Percentiles rank a stretch among this genome's conserved stretches.
Conservation (phyloP, 176 grass and related monocot genomes). For the Paspalum vaginatum region DNA sequence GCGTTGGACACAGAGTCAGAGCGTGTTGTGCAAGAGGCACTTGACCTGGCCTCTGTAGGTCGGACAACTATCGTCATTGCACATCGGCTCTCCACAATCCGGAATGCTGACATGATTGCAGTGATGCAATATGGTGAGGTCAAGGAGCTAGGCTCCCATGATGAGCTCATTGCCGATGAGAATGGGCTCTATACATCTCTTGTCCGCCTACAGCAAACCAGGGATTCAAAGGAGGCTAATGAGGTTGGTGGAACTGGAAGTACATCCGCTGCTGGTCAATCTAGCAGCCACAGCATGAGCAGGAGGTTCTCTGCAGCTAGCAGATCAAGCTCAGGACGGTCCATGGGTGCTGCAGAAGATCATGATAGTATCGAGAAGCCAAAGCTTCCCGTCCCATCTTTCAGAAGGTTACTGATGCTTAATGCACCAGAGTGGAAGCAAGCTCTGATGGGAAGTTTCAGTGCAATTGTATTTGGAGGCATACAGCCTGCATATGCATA, state of each 20-base stretch:
- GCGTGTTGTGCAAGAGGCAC: slow-evolving; percentile 81
- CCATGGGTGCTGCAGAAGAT: slow-evolving; percentile 51
- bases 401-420: slow-evolving; percentile 81
- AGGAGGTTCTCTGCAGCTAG: slow-evolving; percentile 76
- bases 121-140: slow-evolving; percentile 86
- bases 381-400: slow-evolving; percentile 69
- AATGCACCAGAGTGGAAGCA: slow-evolving; percentile 95
- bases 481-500: slow-evolving; percentile 87
- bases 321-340: slow-evolving; percentile 76
- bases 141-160: slow-evolving; percentile 86
- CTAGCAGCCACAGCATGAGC: slow-evolving; percentile 86
- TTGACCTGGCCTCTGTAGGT: slow-evolving; percentile 82
- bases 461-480: slow-evolving; percentile 82
- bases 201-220: slow-evolving; percentile 79
- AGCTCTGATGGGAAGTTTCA: slow-evolving; percentile 64
- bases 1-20: slow-evolving; percentile 93
- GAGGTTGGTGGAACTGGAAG: slow-evolving; percentile 44
- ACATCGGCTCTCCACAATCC: slow-evolving; percentile 87
- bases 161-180: slow-evolving; percentile 73
- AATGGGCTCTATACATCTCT: slow-evolving; percentile 83
- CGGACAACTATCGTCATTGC: slow-evolving; percentile 87
- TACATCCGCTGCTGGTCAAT: slow-evolving; percentile 40
- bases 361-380: slow-evolving; percentile 25
- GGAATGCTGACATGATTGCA: slow-evolving; percentile 83
- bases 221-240: slow-evolving; percentile 44